Evolutionary conservation across 257 asterid genomes (phyloP).

Genomic region (Rehmannia glutinosa): DNA sequence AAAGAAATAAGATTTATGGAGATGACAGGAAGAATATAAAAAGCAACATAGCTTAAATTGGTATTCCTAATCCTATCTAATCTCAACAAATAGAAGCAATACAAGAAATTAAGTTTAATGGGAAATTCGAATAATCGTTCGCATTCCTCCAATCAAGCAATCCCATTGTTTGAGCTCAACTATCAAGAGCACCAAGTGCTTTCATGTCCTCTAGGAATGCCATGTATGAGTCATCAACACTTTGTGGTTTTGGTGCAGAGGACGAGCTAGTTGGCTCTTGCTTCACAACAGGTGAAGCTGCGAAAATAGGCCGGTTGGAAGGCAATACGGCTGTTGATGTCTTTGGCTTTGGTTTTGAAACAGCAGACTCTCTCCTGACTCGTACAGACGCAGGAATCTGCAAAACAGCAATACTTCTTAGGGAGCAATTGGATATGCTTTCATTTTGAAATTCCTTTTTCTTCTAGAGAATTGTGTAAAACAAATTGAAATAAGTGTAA

Average conservation of each 20-base stretch:
- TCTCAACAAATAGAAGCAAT: background rate
- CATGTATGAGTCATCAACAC: conserved; percentile 73
- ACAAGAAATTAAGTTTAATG: too few relatives aligned
- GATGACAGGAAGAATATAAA: background rate
- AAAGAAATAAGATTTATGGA: too few relatives aligned
- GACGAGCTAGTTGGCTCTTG: conserved; percentile 35
- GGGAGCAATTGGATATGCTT: too few relatives aligned
- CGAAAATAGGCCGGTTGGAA: conserved; percentile 32
- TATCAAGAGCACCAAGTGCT: conserved; percentile 72
- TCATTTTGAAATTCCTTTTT: too few relatives aligned
- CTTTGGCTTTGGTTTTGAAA: conserved; percentile 62
- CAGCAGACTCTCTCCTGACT: conserved; percentile 62
- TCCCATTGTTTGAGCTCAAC: conserved; percentile 20
- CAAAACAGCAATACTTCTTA: background rate
- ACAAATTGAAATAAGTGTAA: too few relatives aligned
- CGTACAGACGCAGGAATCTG: conserved; percentile 91
- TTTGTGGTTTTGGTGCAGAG: conserved; percentile 47
- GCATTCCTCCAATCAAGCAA: too few relatives aligned
- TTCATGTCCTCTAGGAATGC: conserved; percentile 91
- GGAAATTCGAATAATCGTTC: too few relatives aligned
- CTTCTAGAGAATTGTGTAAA: too few relatives aligned
- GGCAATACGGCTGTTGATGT: conserved; percentile 26
- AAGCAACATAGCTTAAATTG: background rate
- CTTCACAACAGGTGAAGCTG: conserved; percentile 36
- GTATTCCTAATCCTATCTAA: background rate